phyloP scores from a whole-genome alignment of 768 basidiomycete genomes.

The Multifurca ochricompacta region DNA sequence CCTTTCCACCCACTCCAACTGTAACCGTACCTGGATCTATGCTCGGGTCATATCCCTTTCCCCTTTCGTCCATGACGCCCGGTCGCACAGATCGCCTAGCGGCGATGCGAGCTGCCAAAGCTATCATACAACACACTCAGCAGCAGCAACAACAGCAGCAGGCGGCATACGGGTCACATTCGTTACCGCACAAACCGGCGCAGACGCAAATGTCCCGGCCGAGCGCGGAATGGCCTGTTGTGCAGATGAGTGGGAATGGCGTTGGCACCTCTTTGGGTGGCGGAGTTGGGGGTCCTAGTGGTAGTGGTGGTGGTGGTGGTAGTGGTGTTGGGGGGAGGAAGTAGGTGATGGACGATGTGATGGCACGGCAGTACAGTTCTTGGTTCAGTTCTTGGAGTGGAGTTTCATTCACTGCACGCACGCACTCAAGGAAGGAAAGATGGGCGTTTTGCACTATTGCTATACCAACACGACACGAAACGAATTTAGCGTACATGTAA shows the following conservation, averaged over 20 bases:
- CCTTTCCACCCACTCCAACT: too few relatives aligned
- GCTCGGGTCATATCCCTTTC: neutral
- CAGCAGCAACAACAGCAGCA: neutral
- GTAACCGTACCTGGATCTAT: neutral
- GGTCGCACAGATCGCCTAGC: slow-evolving; percentile 2
- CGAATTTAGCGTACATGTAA: too few relatives aligned
- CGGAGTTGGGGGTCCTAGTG: neutral
- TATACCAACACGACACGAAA: too few relatives aligned
- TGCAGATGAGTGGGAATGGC: neutral
- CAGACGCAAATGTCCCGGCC: neutral
- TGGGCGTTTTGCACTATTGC: too few relatives aligned
- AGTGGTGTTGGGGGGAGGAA: neutral
- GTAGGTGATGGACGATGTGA: too few relatives aligned
- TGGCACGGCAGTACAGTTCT: too few relatives aligned
- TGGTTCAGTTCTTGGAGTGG: too few relatives aligned
- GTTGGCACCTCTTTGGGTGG: neutral
- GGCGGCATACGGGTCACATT: neutral
- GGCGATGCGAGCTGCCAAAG: slow-evolving; percentile 6
- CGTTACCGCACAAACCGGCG: neutral
- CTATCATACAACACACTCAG: neutral
- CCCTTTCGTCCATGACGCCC: neutral
- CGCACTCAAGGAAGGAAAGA: too few relatives aligned
- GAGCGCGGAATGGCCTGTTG: neutral
- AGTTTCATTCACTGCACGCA: too few relatives aligned
- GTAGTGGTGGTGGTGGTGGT: neutral